These are phyloP conservation scores for Phialocephala subalpina DNA, from an alignment of 2,329 filamentous ascomycete genomes.

Conservation along the genomic window DNA sequence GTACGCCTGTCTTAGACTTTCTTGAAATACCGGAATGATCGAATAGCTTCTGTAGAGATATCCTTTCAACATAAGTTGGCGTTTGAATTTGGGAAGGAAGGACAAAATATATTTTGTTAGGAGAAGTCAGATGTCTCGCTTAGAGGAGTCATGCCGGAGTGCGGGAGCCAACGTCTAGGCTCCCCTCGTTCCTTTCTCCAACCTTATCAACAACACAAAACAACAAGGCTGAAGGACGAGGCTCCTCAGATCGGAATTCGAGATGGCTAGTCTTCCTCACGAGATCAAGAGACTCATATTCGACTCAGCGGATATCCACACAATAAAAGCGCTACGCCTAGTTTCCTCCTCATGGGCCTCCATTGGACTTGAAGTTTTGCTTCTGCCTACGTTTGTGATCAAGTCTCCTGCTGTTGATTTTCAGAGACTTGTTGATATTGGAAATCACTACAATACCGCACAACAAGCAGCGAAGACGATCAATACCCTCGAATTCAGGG, in stretches of 20 bases:
- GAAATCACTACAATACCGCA: conserved; percentile 14
- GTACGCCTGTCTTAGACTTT: background rate
- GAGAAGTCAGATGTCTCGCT: background rate
- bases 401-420: conserved; percentile 55
- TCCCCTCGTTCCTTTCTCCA: background rate
- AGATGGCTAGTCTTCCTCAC: conserved; percentile 21
- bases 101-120: background rate
- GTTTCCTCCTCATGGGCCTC: conserved; percentile 28
- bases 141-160: conserved; percentile 4
- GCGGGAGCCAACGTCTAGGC: background rate
- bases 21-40: background rate
- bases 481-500: conserved; percentile 22
- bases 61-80: background rate
- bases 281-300: conserved; percentile 31
- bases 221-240: background rate
- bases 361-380: conserved; percentile 28
- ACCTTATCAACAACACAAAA: background rate
- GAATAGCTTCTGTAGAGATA: background rate
- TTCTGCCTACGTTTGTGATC: conserved; percentile 56
- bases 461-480: conserved; percentile 26
- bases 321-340: conserved; percentile 24
- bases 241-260: background rate
- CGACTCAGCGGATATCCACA: conserved; percentile 22
- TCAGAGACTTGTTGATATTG: conserved; percentile 23
- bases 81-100: background rate